Base-by-base conservation (phyloP, 768 basidiomycete genomes). In the Gymnopilus dilepis region DNA sequence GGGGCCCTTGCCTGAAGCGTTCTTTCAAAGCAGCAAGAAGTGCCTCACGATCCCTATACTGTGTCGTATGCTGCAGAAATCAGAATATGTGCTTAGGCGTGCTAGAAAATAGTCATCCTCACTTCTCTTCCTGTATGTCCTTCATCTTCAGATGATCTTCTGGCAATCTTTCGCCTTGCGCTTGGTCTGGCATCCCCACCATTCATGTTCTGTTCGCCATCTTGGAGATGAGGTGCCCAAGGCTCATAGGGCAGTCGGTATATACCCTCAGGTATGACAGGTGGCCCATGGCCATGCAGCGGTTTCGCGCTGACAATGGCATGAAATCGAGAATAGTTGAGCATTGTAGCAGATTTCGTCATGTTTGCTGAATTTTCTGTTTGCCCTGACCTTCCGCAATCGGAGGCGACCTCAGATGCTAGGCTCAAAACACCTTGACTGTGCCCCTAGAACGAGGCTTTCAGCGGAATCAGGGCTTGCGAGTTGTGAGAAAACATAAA, bases 271-370 rank as follows among this genome's bases (percentile, higher is more conserved):
- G 52, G 56, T 42, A 70, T 60, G 17, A 70, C 64, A 38, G 69
- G 69, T 21, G 72, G 70, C n/a, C 68, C 71, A 37, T 61, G 64
- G 8, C 65, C 67, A 38, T 71, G 60, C n/a, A 65, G 42, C 6
- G 74, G 71, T 51, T 64, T 71, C n/a, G 74, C 76, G 13, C 71
- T 55, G 53, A 75, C 62, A 51, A 77, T 77, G 47, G 76, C 76
- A 60, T 74, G 74, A 64, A 77, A 77, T 37, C 73, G 72, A 58
- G 72, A 72, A 47, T 59, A 56, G 12, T 58, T 53, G n/a, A 43
- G 24, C 42, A 57, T 59, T 17, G 60, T 19, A 28, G 53, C 19
- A 2, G 52, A 37, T 37, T 19, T 54, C 19, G 52, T 38, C 52
- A 54, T 54, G 11, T 24, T 40, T 38, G 24, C 33, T 28, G 24